Percentiles rank a stretch among this genome's conserved stretches.
phyloP scores from a whole-genome alignment of 2,329 filamentous ascomycete species.

The Exophiala oligosperma region DNA sequence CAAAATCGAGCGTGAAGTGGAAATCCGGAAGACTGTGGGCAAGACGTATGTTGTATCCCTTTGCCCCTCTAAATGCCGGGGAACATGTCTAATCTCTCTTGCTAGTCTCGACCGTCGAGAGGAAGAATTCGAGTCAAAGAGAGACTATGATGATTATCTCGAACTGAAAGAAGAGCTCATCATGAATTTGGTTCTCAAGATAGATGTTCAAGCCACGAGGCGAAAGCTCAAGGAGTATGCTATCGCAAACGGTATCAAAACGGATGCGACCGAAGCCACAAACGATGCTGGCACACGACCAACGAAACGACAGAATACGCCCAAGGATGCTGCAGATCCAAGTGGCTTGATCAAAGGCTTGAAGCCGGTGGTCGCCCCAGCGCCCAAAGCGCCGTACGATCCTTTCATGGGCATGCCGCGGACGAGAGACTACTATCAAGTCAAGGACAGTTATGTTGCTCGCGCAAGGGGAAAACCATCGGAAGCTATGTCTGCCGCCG shows the following conservation, averaged over 20 bases:
- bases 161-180: conserved; percentile 89
- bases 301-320: conserved; percentile 16
- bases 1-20: conserved; percentile 85
- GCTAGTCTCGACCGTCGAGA: conserved; percentile 80
- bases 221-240: conserved; percentile 67
- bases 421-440: conserved; percentile 66
- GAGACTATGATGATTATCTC: conserved; percentile 89
- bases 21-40: conserved; percentile 79
- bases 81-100: conserved; percentile 29
- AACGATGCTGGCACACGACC: conserved; percentile 65
- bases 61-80: background rate
- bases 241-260: conserved; percentile 65
- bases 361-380: conserved; percentile 62
- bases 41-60: conserved; percentile 43
- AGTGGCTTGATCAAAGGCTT: conserved; percentile 72
- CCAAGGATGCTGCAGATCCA: conserved; percentile 27
- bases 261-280: conserved; percentile 68
- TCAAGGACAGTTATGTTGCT: conserved; percentile 72
- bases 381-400: conserved; percentile 77
- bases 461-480: conserved; percentile 64
- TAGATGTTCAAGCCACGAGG: conserved; percentile 65
- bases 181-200: conserved; percentile 77
- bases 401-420: conserved; percentile 78
- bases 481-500: conserved; percentile 69
- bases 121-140: conserved; percentile 84